Conservation (phyloP, 192 early-diverging fungal species). For the Backusella tuberculispora region DNA sequence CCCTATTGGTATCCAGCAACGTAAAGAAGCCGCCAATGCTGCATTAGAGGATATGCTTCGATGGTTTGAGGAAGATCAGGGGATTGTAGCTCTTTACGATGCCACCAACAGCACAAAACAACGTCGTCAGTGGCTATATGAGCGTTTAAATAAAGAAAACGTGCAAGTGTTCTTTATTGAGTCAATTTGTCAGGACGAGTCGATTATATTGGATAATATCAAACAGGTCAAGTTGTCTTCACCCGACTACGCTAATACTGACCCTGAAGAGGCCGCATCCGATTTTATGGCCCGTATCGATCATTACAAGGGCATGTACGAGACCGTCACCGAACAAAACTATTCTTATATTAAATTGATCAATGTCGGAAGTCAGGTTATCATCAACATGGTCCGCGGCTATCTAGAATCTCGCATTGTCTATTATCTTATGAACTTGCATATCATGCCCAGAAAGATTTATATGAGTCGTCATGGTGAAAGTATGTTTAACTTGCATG, state of each 20-base stretch:
- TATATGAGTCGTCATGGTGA: conserved; percentile 96
- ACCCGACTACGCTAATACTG: conserved; percentile 91
- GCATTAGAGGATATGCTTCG: conserved; percentile 92
- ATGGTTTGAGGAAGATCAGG: conserved; percentile 86
- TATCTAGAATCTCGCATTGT: conserved; percentile 97
- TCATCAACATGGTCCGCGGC: conserved; percentile 93
- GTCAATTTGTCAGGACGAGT: conserved; percentile 89
- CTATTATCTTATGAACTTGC: conserved; percentile 99
- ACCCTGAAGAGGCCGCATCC: conserved; percentile 81
- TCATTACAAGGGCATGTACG: conserved; percentile 91
- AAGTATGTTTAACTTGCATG: conserved; percentile 88
- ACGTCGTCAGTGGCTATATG: conserved; percentile 74
- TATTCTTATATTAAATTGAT: conserved; percentile 93
- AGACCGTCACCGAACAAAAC: conserved; percentile 77
- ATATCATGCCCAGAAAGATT: conserved; percentile 92
- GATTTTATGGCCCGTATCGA: conserved; percentile 92
- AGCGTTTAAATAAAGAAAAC: conserved; percentile 68
- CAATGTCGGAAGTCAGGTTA: conserved; percentile 89
- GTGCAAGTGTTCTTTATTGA: conserved; percentile 98
- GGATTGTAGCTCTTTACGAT: conserved; percentile 93
- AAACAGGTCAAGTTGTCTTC: conserved; percentile 94
- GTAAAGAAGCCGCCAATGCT: conserved; percentile 77
- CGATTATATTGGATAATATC: conserved; percentile 90
- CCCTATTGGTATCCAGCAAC: conserved; percentile 65
- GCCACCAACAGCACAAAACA: conserved; percentile 96